Base-by-base conservation (phyloP, 1,139 yeast genomes). In the Pichia sp. region DNA sequence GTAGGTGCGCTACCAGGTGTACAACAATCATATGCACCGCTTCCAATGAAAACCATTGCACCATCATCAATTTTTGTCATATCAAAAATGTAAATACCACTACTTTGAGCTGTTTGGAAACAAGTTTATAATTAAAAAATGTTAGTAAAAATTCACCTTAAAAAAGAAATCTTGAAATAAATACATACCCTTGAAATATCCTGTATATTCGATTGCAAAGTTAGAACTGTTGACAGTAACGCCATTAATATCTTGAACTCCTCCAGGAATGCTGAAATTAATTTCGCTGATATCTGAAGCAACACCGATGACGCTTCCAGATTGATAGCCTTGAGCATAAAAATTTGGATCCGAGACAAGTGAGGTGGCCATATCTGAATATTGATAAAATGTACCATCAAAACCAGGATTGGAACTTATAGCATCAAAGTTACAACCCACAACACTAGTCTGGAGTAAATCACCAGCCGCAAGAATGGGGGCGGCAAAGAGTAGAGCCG, bases 1-100 rank as follows among this genome's bases (percentile, higher is more conserved):
- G 42, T 50, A 17, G 55, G 51, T 12, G 36, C 10, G n/a, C 48
- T 17, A 33, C 56, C 53, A 5, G 60, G 58, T 31, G 57, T 51
- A 60, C 73, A 70, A 59, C 73, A 70, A 24, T 55, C 62, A 44
- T 68, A 66, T 2, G 68, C 71, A 48, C 60, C 61, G 29, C 57
- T 56, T 36, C 70, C 72, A 51, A 68, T 50, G 50, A 61, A 60
- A 4, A 68, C 58, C 60, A 61, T 58, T 3, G 62, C 67, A 16
- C 64, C 58, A 59, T 70, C 71, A 60, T 70, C 72, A 34, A 61
- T 60, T 2, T 34, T 16, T 9, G 48, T 41, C 29, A 67, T 48
- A 6, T 51, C 29, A 41, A 69, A 60, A 1, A 61, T 58, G 49
- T 68, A 68, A 4, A 59, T 49, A 56, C 73, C 73, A 14, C 64